Evolutionary conservation across 495 filamentous ascomycete species (phyloP).

Genomic region (Hyaloscypha variabilis): DNA sequence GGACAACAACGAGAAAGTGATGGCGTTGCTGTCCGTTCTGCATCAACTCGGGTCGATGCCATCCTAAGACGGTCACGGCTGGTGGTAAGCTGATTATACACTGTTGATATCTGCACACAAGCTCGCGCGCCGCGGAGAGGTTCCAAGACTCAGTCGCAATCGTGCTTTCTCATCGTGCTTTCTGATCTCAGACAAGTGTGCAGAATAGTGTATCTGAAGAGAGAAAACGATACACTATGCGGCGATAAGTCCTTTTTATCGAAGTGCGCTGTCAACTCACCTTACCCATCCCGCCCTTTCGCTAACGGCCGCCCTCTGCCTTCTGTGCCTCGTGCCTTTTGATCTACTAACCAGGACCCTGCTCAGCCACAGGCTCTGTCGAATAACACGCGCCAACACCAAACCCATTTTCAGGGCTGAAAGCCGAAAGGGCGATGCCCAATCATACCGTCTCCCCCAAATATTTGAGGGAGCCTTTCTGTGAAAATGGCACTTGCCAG

Average conservation of each 20-base stretch:
- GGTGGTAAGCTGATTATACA: background rate
- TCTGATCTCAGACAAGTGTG: too few species aligned
- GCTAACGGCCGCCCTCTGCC: background rate
- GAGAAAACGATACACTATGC: background rate
- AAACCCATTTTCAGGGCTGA: too few species aligned
- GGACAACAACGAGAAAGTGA: background rate
- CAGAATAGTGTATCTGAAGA: background rate
- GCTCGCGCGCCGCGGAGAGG: too few species aligned
- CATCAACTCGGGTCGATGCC: background rate
- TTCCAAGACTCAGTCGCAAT: too few species aligned
- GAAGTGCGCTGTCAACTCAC: background rate
- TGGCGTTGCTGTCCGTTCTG: background rate
- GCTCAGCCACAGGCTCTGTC: too few species aligned
- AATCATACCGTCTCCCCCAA: too few species aligned
- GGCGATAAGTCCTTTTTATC: background rate
- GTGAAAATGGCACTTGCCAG: too few species aligned
- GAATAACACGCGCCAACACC: too few species aligned
- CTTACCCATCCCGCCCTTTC: background rate
- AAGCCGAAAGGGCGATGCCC: too few species aligned
- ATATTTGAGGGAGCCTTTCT: too few species aligned
- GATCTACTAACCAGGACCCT: background rate
- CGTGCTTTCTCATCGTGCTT: too few species aligned
- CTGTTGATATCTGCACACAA: too few species aligned
- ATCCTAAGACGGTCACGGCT: background rate
- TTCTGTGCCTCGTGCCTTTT: background rate